Percentiles rank a stretch among this genome's conserved stretches.
phyloP scores from a whole-genome alignment of 192 early-diverging fungal genomes.

The Piromyces finnis region DNA sequence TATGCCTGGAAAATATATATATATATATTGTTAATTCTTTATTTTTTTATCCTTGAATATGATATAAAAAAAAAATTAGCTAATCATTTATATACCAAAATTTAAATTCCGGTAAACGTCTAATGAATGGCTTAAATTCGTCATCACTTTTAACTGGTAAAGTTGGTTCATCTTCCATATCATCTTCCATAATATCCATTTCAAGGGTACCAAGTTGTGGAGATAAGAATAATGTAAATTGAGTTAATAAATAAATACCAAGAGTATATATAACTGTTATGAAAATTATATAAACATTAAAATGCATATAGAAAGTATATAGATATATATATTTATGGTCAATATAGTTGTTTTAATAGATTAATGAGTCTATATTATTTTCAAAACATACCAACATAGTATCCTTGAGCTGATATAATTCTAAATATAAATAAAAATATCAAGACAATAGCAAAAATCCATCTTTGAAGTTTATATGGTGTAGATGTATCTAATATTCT shows the following conservation, averaged over 20 bases:
- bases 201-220: background rate
- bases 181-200: background rate
- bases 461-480: conserved; percentile 54
- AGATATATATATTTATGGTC: no score
- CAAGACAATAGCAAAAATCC: conserved; percentile 42
- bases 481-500: conserved; percentile 58
- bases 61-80: no score
- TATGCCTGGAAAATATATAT: no score
- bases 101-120: conserved; percentile 94
- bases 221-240: background rate
- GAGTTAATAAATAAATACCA: background rate
- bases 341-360: no score
- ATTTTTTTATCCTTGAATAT: no score
- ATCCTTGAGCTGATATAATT: conserved; percentile 70
- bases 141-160: conserved; percentile 77
- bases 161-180: conserved; percentile 7
- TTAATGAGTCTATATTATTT: no score
- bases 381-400: conserved; percentile 71
- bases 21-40: no score
- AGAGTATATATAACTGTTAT: background rate
- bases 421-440: conserved; percentile 54
- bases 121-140: conserved; percentile 93
- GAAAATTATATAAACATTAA: no score
- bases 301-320: no score
- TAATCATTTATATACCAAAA: conserved; percentile 86